Base-by-base conservation (phyloP, 768 basidiomycete species). In the Amanita rubescens region DNA sequence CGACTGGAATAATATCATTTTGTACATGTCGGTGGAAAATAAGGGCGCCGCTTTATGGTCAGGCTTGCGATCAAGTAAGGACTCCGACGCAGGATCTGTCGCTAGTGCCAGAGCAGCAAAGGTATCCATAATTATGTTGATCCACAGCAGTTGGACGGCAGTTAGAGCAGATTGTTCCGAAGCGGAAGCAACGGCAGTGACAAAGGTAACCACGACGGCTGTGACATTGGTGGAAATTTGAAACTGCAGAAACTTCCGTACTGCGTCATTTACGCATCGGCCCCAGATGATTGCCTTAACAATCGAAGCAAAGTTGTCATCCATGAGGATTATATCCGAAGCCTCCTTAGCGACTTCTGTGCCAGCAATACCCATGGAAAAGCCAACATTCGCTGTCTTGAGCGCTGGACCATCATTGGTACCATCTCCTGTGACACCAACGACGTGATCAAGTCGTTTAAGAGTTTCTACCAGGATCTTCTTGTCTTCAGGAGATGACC, bases 251-350 rank as follows among this genome's bases (percentile, higher is more conserved):
- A 98, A 99, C 73, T 98, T 99, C 65, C 87, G 85, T 48, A 98
- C 96, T 0, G 94, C 84, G 63, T 99, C 96, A 67, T 97, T 99
- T 57, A 99, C 95, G 62, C 93, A 95, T 46, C 96, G 90, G 39
- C 96, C 96, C 95, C 96, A 98, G 76, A 96, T 94, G 61, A 98
- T 96, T 53, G 96, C 96, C 61, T 92, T 87, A 59, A 97, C 92
- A 62, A 99, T 94, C 2, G 91, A 94, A 3, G 91, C 73, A 66
- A 99, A 98, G 66, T 95, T 94, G 69, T 94, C 93, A 65, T 94
- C 90, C 94, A 96, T 96, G 38, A 97, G 82, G 61, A 98, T 94
- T 63, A 99, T 96, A 62, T 99, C 96, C 6, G 95, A 97, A 1
- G 96, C 96, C 68, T 97, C 94, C 70, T 99, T 98, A 45, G 96